A percentile compares a stretch with the other conserved stretches of the same genome.
Evolutionary conservation across 805 yeast genomes (phyloP).

Genomic region (Saccharomycopsis synnaedendra): DNA sequence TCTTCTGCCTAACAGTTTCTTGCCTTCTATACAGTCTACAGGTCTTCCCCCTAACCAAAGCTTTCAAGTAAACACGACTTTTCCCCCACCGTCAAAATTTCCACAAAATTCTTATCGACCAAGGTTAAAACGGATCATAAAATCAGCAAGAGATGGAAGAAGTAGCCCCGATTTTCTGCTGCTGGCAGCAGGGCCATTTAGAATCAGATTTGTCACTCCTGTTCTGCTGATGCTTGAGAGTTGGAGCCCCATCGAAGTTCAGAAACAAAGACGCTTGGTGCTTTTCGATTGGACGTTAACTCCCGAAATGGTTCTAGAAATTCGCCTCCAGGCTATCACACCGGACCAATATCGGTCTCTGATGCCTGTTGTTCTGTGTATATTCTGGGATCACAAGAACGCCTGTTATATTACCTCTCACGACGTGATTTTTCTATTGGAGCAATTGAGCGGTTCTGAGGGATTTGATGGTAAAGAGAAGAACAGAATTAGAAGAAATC

Average conservation of each 20-base stretch:
- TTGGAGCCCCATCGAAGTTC: conserved; percentile 38
- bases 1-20: no score
- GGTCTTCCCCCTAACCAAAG: no score
- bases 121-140: no score
- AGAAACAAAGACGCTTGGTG: conserved; percentile 36
- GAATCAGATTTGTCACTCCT: no score
- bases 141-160: no score
- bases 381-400: conserved; percentile 37
- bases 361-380: conserved; percentile 44
- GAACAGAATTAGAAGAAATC: conserved; percentile 54
- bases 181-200: no score
- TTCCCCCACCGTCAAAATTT: no score
- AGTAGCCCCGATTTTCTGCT: no score
- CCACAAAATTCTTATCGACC: no score
- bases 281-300: conserved; percentile 29
- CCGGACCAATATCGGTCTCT: conserved; percentile 27
- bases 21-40: no score
- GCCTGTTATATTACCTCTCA: conserved; percentile 46
- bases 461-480: conserved; percentile 57
- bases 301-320: not conserved
- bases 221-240: conserved; percentile 38
- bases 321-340: conserved; percentile 28
- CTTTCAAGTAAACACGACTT: no score
- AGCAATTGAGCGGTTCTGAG: conserved; percentile 29
- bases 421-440: conserved; percentile 47